Evolutionary conservation across 306 rosid genomes (phyloP), one percentile per base, ranked within the genome.

Genomic region (Sindora glabra): DNA sequence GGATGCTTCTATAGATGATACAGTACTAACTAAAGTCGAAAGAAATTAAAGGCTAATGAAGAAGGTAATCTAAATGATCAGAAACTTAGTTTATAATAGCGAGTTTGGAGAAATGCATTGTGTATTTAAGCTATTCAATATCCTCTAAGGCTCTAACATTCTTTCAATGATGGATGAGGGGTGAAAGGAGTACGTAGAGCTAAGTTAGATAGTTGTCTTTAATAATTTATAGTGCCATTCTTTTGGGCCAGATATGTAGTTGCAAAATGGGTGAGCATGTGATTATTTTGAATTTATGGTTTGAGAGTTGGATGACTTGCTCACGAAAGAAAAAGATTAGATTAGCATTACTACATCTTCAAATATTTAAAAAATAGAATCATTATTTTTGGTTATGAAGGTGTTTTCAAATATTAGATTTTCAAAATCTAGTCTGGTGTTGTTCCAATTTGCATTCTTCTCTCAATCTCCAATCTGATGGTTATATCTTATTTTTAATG

Each of bases 161-260:
- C 19, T 33, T 40, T 21, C 14, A 17, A 36, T 69, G 38, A 23
- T 19, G 30, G 27, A 15, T 15, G 48, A 44, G 34, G 37, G 52
- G 42, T 24, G 18, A 16, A 25, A 48, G 29, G 32, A 14, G 38
- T 30, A 41, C 39, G 23, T 39, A 16, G 5, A 48, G 40, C 54
- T 65, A 19, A 38, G 56, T 56, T 62, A 14, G 22, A 37, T 55
- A 71, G 58, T 52, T 65, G 60, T 21, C 50, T 40, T 68, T 69
- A 48, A 4, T 64, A 53, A 29, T 13, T 54, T 46, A 55, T 14
- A 30, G 14, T 52, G 25, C 41, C 18, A 9, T 1, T 9, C 17
- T 29, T 33, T 44, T 32, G 62, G 24, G n/a, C n/a, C n/a, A 24
- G 46, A 41, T 32, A 42, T 24, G 9, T 7, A n/a, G n/a, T n/a